A percentile compares a stretch with the other conserved stretches of the same genome.
phyloP scores from a whole-genome alignment of 306 rosid species.

The Psophocarpus tetragonolobus region DNA sequence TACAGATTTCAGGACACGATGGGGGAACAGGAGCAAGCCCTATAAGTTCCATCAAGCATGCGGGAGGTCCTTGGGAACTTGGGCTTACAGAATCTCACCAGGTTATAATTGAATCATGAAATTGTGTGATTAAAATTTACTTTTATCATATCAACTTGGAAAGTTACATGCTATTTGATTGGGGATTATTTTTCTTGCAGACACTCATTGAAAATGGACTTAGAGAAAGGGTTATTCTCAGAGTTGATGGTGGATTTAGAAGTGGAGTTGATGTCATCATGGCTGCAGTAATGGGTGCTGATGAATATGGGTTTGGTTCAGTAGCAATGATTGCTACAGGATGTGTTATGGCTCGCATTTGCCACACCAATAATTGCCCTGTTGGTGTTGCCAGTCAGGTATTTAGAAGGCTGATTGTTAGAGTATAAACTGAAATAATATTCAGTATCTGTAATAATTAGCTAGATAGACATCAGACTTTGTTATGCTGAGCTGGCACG shows the following conservation, averaged over 20 bases:
- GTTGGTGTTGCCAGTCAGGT: slow-evolving; percentile 99
- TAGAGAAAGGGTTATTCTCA: slow-evolving; percentile 93
- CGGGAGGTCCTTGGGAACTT: slow-evolving; percentile 99
- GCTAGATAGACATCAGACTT: too few species aligned
- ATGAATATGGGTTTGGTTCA: slow-evolving; percentile 95
- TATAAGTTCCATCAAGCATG: slow-evolving; percentile 98
- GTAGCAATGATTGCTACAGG: slow-evolving; percentile 98
- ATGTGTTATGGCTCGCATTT: slow-evolving; percentile 97
- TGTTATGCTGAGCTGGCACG: too few species aligned
- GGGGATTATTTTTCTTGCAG: slow-evolving; percentile 50
- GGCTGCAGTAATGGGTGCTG: slow-evolving; percentile 98
- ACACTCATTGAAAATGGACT: slow-evolving; percentile 87
- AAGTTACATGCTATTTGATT: slow-evolving; percentile 27
- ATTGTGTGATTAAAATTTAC: slow-evolving; percentile 14
- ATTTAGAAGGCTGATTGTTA: neutral
- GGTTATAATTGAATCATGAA: slow-evolving; percentile 56
- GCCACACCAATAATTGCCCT: slow-evolving; percentile 98
- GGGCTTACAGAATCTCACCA: slow-evolving; percentile 96
- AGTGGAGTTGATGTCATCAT: slow-evolving; percentile 96
- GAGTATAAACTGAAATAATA: too few species aligned
- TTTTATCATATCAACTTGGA: slow-evolving; percentile 27
- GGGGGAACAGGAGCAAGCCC: slow-evolving; percentile 99
- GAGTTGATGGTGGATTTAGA: slow-evolving; percentile 99
- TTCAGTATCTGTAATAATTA: too few species aligned
- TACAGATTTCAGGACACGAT: slow-evolving; percentile 95